Evolutionary conservation across 768 basidiomycete genomes (phyloP), one percentile per base, ranked within the genome.

Genomic region (Amanita rimosa): DNA sequence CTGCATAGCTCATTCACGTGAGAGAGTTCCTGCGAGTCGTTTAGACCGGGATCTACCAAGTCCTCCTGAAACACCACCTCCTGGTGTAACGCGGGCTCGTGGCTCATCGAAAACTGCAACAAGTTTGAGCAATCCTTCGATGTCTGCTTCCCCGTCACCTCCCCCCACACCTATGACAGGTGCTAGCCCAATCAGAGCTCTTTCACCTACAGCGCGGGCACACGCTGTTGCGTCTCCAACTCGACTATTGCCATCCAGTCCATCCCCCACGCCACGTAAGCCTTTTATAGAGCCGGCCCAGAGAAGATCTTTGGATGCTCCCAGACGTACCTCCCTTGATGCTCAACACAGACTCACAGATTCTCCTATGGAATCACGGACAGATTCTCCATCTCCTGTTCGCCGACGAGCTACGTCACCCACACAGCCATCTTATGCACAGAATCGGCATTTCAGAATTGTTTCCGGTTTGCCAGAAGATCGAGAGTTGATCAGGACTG

Each of bases 401-500:
- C 74, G 66, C 41, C 66, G 68, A 43, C 72, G 72, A 37, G 64
- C 69, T 6, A 58, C 65, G 33, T 73, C 74, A 6, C 76, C 78
- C 27, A 65, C 64, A 11, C 78, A 74, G 52, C 65, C 68, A 54
- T 58, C 69, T 22, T 76, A 77, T 60, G 62, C 69, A 19, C 75
- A 79, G 49, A 78, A 73, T 57, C 71, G 74, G 11, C 73, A 76
- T 56, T 67, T 72, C 56, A 85, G 78, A 58, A 66, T 75, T 19
- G 83, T 81, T n/a, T 67, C 76, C 4, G 66, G 75, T 0, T 83
- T 82, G 0, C 64, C 84, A 0, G 78, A 82, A 52, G 72, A 79
- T 48, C 75, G 85, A 37, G 85, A 83, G 49, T 63, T 76, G n/a
- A 73, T 90, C 46, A 76, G 86, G 34, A 66, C 69, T 0, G 85